These are phyloP conservation scores for Colletotrichum neosansevieriae DNA, from an alignment of 2,329 filamentous ascomycete genomes.

Conservation along the genomic window DNA sequence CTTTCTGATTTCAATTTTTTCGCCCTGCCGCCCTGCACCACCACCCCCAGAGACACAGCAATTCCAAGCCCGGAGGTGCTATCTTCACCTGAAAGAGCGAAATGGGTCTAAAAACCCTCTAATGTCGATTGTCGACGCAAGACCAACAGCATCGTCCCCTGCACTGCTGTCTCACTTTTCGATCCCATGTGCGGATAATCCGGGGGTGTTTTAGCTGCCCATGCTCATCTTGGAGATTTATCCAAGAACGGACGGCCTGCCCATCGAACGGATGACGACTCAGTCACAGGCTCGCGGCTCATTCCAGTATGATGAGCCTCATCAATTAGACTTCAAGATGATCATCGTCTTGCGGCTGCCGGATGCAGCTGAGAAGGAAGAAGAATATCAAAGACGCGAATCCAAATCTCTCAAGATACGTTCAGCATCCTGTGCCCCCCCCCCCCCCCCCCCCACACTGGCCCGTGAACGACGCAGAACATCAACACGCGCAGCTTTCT, in stretches of 20 bases:
- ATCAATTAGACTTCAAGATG: constrained; percentile 26
- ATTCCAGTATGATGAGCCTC: constrained; percentile 27
- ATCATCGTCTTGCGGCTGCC: no score
- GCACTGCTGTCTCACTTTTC: not conserved
- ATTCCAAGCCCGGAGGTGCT: no score
- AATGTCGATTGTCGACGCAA: constrained; percentile 32
- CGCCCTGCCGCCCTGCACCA: not conserved
- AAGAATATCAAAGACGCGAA: not conserved
- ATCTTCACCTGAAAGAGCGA: constrained; percentile 5
- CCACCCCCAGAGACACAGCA: constrained; percentile 6
- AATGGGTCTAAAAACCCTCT: constrained; percentile 29
- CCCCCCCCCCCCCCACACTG: not conserved
- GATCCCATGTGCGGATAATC: constrained; percentile 9
- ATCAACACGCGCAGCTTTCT: not conserved
- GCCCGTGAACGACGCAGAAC: constrained; percentile 19
- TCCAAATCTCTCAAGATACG: constrained; percentile 19
- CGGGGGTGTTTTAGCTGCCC: constrained; percentile 33
- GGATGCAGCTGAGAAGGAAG: no score
- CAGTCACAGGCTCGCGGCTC: constrained; percentile 1
- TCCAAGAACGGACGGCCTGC: not conserved
- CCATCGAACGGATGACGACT: not conserved
- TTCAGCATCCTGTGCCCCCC: not conserved
- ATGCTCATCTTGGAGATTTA: constrained; percentile 14
- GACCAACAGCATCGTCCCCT: not conserved
- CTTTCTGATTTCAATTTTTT: not conserved